These are phyloP conservation scores for Neurospora discreta DNA, from an alignment of 495 filamentous ascomycete species.

Conservation along the genomic window DNA sequence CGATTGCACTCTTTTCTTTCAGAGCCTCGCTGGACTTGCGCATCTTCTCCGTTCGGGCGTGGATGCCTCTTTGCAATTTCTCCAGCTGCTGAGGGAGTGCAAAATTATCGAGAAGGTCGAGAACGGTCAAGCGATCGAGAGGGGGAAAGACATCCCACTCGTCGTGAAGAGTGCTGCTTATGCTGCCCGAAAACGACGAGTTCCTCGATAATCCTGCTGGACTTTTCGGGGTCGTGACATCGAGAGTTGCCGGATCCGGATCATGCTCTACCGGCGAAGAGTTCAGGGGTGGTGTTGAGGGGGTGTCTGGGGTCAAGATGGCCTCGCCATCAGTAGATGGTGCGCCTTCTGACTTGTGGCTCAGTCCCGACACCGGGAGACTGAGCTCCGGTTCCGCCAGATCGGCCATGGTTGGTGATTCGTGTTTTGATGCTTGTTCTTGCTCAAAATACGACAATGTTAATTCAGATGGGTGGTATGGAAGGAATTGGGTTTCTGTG, in stretches of 20 bases:
- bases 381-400: slow-evolving; percentile 38
- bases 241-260: slow-evolving; percentile 32
- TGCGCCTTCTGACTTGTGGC: slow-evolving; percentile 28
- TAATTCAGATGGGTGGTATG: background rate
- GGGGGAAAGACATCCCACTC: slow-evolving; percentile 81
- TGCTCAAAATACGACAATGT: slow-evolving; percentile 25
- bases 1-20: slow-evolving; percentile 32
- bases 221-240: slow-evolving; percentile 30
- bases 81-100: slow-evolving; percentile 81
- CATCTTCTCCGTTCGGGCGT: slow-evolving; percentile 74
- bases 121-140: slow-evolving; percentile 81
- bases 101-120: slow-evolving; percentile 90
- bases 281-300: slow-evolving; percentile 25
- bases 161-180: slow-evolving; percentile 67
- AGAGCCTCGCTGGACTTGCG: slow-evolving; percentile 71
- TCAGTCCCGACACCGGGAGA: slow-evolving; percentile 16
- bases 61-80: slow-evolving; percentile 68
- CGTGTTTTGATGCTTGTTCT: slow-evolving; percentile 24
- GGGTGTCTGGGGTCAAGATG: slow-evolving; percentile 30
- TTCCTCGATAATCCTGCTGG: slow-evolving; percentile 50
- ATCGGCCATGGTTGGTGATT: slow-evolving; percentile 24
- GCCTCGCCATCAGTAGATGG: slow-evolving; percentile 32
- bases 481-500: background rate
- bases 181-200: slow-evolving; percentile 54
- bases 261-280: slow-evolving; percentile 30